A percentile compares a stretch with the other conserved stretches of the same genome.
Conservation (phyloP, 768 basidiomycete species). For the Suillus variegatus region DNA sequence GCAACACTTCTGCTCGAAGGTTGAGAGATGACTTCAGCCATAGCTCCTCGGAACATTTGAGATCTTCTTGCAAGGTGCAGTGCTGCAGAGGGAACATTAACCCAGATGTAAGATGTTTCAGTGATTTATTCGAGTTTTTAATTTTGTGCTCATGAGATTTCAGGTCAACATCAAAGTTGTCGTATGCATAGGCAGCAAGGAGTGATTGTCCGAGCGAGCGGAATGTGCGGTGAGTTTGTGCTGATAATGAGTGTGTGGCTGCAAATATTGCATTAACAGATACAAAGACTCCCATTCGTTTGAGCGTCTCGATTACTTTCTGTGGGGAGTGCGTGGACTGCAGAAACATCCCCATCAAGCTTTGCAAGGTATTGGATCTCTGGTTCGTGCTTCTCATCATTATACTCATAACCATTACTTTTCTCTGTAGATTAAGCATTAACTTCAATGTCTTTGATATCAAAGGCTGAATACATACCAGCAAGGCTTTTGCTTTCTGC, state of each 20-base stretch:
- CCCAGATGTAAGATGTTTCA: slow-evolving; percentile 27
- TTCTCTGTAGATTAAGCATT: neutral
- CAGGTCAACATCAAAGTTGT: slow-evolving; percentile 45
- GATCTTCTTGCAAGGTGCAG: slow-evolving; percentile 23
- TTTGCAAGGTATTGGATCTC: slow-evolving; percentile 17
- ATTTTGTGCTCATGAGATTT: slow-evolving; percentile 30
- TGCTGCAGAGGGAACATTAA: slow-evolving; percentile 23
- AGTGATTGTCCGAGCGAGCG: slow-evolving; percentile 25
- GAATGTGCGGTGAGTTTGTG: slow-evolving; percentile 19
- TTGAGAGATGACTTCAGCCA: slow-evolving; percentile 33
- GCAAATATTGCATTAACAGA: slow-evolving; percentile 28
- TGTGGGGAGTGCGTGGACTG: slow-evolving; percentile 30
- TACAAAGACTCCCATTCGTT: slow-evolving; percentile 33
- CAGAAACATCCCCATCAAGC: slow-evolving; percentile 17
- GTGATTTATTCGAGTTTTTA: slow-evolving; percentile 24
- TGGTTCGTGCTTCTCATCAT: slow-evolving; percentile 31
- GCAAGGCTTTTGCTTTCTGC: neutral
- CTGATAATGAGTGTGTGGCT: slow-evolving; percentile 29
- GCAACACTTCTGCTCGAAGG: slow-evolving; percentile 3
- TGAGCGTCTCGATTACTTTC: slow-evolving; percentile 30
- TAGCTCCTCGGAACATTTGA: slow-evolving; percentile 32
- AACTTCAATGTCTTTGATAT: neutral
- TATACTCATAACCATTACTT: neutral
- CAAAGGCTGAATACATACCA: neutral
- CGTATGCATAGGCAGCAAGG: slow-evolving; percentile 34